Percentiles rank a stretch among this genome's conserved stretches.
phyloP scores from a whole-genome alignment of 768 basidiomycete species.

The Dioszegia aurantiaca region DNA sequence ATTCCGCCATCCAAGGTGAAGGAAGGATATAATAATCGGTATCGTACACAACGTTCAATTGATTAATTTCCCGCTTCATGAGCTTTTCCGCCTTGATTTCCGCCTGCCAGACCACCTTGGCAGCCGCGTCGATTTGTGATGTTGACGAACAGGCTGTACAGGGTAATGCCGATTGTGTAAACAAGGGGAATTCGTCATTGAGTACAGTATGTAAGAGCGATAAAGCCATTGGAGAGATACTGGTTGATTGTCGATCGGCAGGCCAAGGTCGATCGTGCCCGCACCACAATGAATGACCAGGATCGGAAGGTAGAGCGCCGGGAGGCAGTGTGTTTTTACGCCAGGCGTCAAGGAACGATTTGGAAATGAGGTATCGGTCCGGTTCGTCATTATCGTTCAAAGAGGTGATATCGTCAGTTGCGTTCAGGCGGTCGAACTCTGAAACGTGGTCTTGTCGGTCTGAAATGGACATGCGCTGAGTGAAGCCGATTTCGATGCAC shows the following conservation, averaged over 20 bases:
- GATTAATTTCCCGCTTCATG: constrained; percentile 16
- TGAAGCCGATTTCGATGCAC: constrained; percentile 25
- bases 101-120: background rate
- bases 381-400: background rate
- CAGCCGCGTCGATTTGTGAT: background rate
- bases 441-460: constrained; percentile 15
- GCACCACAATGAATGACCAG: constrained; percentile 26
- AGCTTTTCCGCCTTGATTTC: constrained; percentile 15
- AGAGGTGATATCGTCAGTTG: no score
- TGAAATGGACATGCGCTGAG: background rate
- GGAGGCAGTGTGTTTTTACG: constrained; percentile 3
- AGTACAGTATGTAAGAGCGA: constrained; percentile 22
- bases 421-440: constrained; percentile 26
- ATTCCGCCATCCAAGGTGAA: constrained; percentile 13
- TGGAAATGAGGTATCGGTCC: constrained; percentile 22
- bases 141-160: constrained; percentile 20
- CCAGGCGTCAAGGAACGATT: constrained; percentile 33
- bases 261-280: constrained; percentile 27
- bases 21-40: constrained; percentile 26
- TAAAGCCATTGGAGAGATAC: constrained; percentile 20
- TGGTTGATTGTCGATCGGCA: background rate
- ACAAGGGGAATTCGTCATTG: constrained; percentile 18
- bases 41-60: constrained; percentile 8
- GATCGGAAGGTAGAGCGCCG: constrained; percentile 16
- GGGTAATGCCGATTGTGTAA: constrained; percentile 1